Percentiles rank a stretch among this genome's conserved stretches.
Conservation (phyloP, 208 protist genomes). For the Sergeia podlipaevii region DNA sequence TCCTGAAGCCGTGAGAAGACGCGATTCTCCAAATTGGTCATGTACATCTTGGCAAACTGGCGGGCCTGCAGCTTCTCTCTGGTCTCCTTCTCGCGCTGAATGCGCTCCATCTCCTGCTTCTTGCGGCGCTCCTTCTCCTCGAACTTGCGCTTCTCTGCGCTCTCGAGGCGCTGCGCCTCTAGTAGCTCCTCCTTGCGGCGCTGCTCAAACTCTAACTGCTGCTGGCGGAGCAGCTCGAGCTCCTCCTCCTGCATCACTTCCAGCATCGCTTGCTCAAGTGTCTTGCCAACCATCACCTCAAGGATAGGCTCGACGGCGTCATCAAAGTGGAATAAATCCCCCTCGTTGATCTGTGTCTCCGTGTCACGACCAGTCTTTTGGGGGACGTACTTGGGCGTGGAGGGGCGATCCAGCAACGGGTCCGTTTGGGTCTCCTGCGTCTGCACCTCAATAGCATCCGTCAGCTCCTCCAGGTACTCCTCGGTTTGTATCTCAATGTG, state of each 20-base stretch:
- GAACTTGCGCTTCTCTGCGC: constrained; percentile 91
- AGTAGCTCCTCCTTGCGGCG: constrained; percentile 94
- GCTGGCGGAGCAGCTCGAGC: constrained; percentile 88
- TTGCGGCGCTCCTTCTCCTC: constrained; percentile 96
- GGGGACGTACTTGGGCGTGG: constrained; percentile 93
- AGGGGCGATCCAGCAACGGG: constrained; percentile 93
- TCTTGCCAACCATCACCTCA: constrained; percentile 97
- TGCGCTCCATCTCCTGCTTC: constrained; percentile 91
- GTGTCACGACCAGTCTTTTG: constrained; percentile 92
- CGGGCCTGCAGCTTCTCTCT: constrained; percentile 92
- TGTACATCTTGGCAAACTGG: constrained; percentile 92
- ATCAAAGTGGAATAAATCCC: constrained; percentile 98
- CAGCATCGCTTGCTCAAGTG: constrained; percentile 96
- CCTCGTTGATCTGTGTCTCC: constrained; percentile 96
- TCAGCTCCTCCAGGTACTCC: constrained; percentile 96
- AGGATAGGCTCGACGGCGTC: constrained; percentile 96
- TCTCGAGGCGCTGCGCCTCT: constrained; percentile 94
- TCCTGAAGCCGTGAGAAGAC: constrained; percentile 92
- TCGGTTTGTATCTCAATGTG: constrained; percentile 96
- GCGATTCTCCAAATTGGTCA: constrained; percentile 88
- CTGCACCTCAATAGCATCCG: constrained; percentile 73
- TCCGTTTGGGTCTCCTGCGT: constrained; percentile 95
- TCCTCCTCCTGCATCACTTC: constrained; percentile 99
- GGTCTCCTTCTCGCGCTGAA: constrained; percentile 87
- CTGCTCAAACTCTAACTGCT: constrained; percentile 96